Evolutionary conservation across 345 rosid genomes (phyloP).

Genomic region (Euphorbia lathyris): DNA sequence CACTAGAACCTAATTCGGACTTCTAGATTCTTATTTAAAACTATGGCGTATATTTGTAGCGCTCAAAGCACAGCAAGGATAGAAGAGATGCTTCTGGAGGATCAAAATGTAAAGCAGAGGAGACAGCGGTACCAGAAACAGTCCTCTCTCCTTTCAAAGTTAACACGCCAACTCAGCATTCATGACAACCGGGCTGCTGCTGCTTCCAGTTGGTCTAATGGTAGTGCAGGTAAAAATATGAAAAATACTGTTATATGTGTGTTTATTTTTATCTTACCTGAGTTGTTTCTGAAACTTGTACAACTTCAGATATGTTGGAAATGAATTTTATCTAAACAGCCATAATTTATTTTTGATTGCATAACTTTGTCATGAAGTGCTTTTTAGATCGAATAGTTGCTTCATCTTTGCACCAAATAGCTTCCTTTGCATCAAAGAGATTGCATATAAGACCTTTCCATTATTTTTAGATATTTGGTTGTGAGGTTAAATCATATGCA

Average conservation of each 20-base stretch:
- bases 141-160: slow-evolving; percentile 74
- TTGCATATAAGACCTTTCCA: no score
- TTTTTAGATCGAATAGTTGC: no score
- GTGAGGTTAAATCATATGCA: no score
- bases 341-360: no score
- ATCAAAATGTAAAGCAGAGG: slow-evolving; percentile 66
- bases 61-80: slow-evolving; percentile 69
- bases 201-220: slow-evolving; percentile 67
- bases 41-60: slow-evolving; percentile 34
- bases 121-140: slow-evolving; percentile 86
- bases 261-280: no score
- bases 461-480: no score
- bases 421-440: no score
- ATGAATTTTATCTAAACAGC: no score
- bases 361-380: no score
- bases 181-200: slow-evolving; percentile 93
- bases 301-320: no score
- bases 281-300: no score
- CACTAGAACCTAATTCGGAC: not conserved
- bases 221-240: slow-evolving; percentile 39
- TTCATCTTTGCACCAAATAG: no score
- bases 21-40: not conserved
- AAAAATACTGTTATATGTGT: not conserved
- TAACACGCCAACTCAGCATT: slow-evolving; percentile 76
- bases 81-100: slow-evolving; percentile 90